These are phyloP conservation scores for Trichoderma sp. DNA, from an alignment of 2,329 filamentous ascomycete species.

Conservation along the genomic window DNA sequence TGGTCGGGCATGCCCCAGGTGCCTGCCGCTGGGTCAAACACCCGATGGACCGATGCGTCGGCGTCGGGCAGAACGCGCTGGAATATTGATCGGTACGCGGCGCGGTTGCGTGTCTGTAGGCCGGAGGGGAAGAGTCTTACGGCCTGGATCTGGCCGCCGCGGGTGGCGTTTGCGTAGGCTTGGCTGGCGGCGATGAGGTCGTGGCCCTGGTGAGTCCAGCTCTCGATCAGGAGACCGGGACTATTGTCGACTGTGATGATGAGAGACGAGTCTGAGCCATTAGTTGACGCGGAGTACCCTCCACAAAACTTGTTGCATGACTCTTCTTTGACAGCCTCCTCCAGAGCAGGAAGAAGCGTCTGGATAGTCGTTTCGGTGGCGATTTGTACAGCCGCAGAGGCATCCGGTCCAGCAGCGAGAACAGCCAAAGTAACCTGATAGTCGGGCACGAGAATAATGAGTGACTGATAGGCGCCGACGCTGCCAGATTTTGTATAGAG, in stretches of 20 bases:
- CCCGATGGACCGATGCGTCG: background rate
- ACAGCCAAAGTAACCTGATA: conserved; percentile 37
- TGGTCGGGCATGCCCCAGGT: conserved; percentile 27
- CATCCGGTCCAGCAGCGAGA: conserved; percentile 24
- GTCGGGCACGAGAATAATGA: conserved; percentile 38
- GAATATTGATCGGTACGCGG: conserved; percentile 22
- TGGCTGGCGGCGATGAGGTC: conserved; percentile 25
- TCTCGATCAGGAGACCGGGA: conserved; percentile 23
- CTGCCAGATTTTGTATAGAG: conserved; percentile 43
- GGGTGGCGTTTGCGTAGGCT: conserved; percentile 25
- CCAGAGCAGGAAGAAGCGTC: conserved; percentile 25
- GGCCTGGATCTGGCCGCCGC: conserved; percentile 9
- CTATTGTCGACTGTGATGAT: conserved; percentile 17
- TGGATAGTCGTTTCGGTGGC: conserved; percentile 24
- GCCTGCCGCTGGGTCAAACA: conserved; percentile 24
- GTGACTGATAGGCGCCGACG: conserved; percentile 39
- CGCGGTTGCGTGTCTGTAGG: background rate
- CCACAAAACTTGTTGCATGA: conserved; percentile 27
- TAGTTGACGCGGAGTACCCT: conserved; percentile 2
- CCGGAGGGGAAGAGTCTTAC: conserved; percentile 21
- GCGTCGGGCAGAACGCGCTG: background rate
- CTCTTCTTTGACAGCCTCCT: conserved; percentile 14
- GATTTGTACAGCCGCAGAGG: conserved; percentile 8
- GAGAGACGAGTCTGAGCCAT: conserved; percentile 17
- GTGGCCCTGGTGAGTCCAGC: conserved; percentile 27